phyloP scores from a whole-genome alignment of 2,329 filamentous ascomycete species.

The Pyricularia grisea region DNA sequence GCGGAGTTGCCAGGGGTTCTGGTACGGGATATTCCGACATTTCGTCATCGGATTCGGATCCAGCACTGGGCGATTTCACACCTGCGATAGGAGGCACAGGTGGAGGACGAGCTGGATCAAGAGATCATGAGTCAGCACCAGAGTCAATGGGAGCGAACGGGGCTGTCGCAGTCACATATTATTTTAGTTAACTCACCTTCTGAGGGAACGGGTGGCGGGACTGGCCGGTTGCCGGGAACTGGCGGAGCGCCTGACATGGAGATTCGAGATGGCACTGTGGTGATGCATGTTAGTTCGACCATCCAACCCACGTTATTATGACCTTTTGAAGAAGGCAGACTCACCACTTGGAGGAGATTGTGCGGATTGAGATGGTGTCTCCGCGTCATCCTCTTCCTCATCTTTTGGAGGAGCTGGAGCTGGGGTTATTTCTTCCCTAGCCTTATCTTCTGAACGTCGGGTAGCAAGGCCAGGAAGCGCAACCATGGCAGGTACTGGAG shows the following conservation, averaged over 20 bases:
- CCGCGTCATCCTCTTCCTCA: conserved; percentile 23
- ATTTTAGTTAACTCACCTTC: conserved; percentile 43
- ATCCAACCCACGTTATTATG: not conserved
- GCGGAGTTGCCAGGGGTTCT: conserved; percentile 30
- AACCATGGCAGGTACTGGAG: conserved; percentile 51
- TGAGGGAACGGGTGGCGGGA: conserved; percentile 46
- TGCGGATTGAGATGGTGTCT: conserved; percentile 18
- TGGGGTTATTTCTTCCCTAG: conserved; percentile 33
- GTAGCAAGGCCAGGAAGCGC: conserved; percentile 64
- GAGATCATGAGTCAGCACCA: not conserved
- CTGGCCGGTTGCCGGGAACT: conserved; percentile 40
- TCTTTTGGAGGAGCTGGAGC: conserved; percentile 10
- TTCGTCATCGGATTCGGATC: conserved; percentile 86
- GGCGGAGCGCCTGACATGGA: conserved; percentile 27
- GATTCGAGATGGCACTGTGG: not conserved
- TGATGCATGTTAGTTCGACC: not conserved
- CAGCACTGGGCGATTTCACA: conserved; percentile 58
- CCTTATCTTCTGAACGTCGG: conserved; percentile 33
- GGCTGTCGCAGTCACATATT: conserved; percentile 15
- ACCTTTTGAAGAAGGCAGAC: not conserved
- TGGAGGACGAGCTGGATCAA: conserved; percentile 48
- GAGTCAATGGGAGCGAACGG: conserved; percentile 2
- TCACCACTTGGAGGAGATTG: conserved; percentile 12
- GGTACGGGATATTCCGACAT: conserved; percentile 47
- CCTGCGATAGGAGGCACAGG: conserved; percentile 39